Conservation (phyloP, 2,329 filamentous ascomycete species). For the Elsinoe ampelina region DNA sequence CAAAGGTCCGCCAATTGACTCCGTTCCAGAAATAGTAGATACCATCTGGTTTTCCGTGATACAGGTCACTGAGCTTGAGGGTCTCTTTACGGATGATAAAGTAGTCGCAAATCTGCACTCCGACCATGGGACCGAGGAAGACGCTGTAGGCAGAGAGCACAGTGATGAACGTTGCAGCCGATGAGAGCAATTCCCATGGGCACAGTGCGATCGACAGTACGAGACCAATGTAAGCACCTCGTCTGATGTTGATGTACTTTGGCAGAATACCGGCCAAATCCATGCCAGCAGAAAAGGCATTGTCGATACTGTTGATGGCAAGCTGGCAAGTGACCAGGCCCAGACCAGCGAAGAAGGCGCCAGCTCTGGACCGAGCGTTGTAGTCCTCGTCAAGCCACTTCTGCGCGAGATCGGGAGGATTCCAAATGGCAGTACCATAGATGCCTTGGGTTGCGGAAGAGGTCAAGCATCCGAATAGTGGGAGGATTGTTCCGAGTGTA, state of each 20-base stretch:
- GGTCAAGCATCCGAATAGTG: slow-evolving; percentile 48
- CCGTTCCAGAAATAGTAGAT: slow-evolving; percentile 38
- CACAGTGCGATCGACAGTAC: slow-evolving; percentile 38
- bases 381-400: slow-evolving; percentile 30
- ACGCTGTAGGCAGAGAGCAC: slow-evolving; percentile 39
- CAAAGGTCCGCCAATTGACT: slow-evolving; percentile 37
- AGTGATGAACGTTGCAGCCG: slow-evolving; percentile 38
- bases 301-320: slow-evolving; percentile 38
- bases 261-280: slow-evolving; percentile 46
- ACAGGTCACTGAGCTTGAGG: slow-evolving; percentile 38
- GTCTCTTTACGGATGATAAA: slow-evolving; percentile 33
- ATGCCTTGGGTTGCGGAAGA: slow-evolving; percentile 46
- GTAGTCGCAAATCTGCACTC: slow-evolving; percentile 40
- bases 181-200: slow-evolving; percentile 45
- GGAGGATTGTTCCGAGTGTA: slow-evolving; percentile 41
- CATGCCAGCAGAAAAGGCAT: slow-evolving; percentile 45
- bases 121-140: slow-evolving; percentile 38
- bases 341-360: slow-evolving; percentile 38
- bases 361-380: slow-evolving; percentile 30
- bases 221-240: slow-evolving; percentile 43
- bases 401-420: slow-evolving; percentile 34
- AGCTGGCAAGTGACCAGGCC: slow-evolving; percentile 39
- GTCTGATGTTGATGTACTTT: slow-evolving; percentile 47
- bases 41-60: slow-evolving; percentile 27
- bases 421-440: slow-evolving; percentile 43